A percentile compares a stretch with the other conserved stretches of the same genome.
phyloP scores from a whole-genome alignment of 1,284 basidiomycete species.

The Ceratobasidium sp. region DNA sequence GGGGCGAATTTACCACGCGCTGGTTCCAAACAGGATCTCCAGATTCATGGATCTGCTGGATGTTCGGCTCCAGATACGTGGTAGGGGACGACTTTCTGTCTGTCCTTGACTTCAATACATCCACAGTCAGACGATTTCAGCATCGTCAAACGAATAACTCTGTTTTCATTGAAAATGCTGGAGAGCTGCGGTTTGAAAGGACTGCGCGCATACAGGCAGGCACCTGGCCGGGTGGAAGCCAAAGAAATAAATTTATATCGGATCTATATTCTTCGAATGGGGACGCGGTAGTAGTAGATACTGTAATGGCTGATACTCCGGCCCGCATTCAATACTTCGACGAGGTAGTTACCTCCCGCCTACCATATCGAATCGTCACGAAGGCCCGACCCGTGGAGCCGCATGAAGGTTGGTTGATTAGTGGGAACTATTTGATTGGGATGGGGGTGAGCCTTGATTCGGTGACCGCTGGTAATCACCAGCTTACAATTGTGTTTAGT shows the following conservation, averaged over 20 bases:
- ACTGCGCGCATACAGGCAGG: not conserved
- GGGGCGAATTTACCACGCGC: constrained; percentile 27
- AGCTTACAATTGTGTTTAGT: not conserved
- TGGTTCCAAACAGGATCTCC: constrained; percentile 13
- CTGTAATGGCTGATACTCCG: not conserved
- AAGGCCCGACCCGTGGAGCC: not conserved
- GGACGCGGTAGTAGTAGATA: not conserved
- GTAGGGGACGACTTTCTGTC: not conserved
- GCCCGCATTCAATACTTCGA: not conserved
- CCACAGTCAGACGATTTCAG: not conserved
- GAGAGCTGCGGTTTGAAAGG: not conserved
- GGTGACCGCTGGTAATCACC: not conserved
- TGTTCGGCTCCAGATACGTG: constrained; percentile 9
- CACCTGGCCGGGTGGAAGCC: too few species aligned
- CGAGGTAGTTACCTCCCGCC: not conserved
- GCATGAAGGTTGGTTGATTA: constrained; percentile 16
- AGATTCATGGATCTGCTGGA: constrained; percentile 24
- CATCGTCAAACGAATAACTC: not conserved
- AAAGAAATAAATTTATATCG: not conserved
- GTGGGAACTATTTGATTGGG: constrained; percentile 14
- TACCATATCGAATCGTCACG: constrained; percentile 10
- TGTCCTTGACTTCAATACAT: not conserved
- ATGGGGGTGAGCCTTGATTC: not conserved
- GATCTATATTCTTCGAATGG: not conserved
- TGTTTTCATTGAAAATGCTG: not conserved